These are phyloP conservation scores for Ophiosphaerella narmari DNA, from an alignment of 2,329 filamentous ascomycete species.

Conservation along the genomic window DNA sequence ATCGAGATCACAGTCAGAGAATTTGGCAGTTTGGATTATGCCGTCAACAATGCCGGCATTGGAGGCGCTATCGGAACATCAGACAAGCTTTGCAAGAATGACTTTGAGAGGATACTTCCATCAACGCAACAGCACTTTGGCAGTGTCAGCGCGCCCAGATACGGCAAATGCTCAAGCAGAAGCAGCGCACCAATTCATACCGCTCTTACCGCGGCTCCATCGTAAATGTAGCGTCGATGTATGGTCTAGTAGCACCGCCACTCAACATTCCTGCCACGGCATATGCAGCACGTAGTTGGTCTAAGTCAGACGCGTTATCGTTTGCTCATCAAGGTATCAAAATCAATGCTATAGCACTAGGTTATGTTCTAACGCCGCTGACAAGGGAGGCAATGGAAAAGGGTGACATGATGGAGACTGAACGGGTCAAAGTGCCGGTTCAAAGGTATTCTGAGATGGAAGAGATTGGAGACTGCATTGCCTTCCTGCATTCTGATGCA, in stretches of 20 bases:
- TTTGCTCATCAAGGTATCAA: slow-evolving; percentile 59
- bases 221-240: slow-evolving; percentile 60
- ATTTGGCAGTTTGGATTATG: slow-evolving; percentile 61
- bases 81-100: slow-evolving; percentile 52
- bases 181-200: slow-evolving; percentile 35
- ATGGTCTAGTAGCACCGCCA: slow-evolving; percentile 51
- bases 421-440: slow-evolving; percentile 50
- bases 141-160: slow-evolving; percentile 61
- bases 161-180: slow-evolving; percentile 57
- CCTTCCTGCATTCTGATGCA: slow-evolving; percentile 73
- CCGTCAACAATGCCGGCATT: slow-evolving; percentile 62
- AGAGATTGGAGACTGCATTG: slow-evolving; percentile 72
- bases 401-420: slow-evolving; percentile 41
- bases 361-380: slow-evolving; percentile 53
- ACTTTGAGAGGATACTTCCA: slow-evolving; percentile 57
- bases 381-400: slow-evolving; percentile 26
- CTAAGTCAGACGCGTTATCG: slow-evolving; percentile 59
- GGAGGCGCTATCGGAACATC: slow-evolving; percentile 50
- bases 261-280: slow-evolving; percentile 48
- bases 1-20: slow-evolving; percentile 49
- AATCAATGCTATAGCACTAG: slow-evolving; percentile 65
- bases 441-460: slow-evolving; percentile 58
- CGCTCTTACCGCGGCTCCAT: slow-evolving; percentile 55
- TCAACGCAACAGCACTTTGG: slow-evolving; percentile 63
- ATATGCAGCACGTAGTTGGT: slow-evolving; percentile 57